Evolutionary conservation across 2,329 filamentous ascomycete genomes (phyloP).

Genomic region (Cercospora sesami): DNA sequence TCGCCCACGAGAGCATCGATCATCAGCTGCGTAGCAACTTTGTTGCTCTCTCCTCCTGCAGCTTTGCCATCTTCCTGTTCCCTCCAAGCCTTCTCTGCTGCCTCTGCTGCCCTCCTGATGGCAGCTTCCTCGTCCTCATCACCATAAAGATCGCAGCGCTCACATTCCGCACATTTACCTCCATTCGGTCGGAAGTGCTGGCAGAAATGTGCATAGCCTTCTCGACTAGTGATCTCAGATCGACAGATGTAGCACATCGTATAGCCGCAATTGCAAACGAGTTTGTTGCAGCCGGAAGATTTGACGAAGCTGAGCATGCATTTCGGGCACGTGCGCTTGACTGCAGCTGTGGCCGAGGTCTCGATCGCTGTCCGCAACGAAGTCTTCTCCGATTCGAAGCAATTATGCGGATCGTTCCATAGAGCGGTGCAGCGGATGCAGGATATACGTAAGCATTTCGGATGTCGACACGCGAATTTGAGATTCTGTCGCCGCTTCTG

Average conservation of each 20-base stretch:
- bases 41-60: conserved; percentile 9
- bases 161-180: conserved; percentile 73
- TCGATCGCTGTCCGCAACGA: conserved; percentile 87
- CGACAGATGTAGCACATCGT: conserved; percentile 98
- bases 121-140: conserved; percentile 51
- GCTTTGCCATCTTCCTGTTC: conserved; percentile 41
- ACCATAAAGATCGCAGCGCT: conserved; percentile 54
- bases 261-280: conserved; percentile 93
- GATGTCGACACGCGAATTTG: conserved; percentile 74
- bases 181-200: conserved; percentile 89
- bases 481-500: conserved; percentile 70
- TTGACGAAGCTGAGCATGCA: conserved; percentile 94
- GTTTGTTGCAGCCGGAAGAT: conserved; percentile 90
- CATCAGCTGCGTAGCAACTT: conserved; percentile 17
- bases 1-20: conserved; percentile 26
- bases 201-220: conserved; percentile 93
- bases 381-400: conserved; percentile 78
- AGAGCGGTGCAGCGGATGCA: conserved; percentile 79
- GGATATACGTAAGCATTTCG: conserved; percentile 66
- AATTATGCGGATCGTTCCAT: conserved; percentile 87
- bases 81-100: conserved; percentile 50
- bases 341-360: conserved; percentile 85
- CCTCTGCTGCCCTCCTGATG: conserved; percentile 44
- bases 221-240: conserved; percentile 52
- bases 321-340: conserved; percentile 91